Evolutionary conservation across 345 rosid genomes (phyloP).

Genomic region (Moricandia arvensis): DNA sequence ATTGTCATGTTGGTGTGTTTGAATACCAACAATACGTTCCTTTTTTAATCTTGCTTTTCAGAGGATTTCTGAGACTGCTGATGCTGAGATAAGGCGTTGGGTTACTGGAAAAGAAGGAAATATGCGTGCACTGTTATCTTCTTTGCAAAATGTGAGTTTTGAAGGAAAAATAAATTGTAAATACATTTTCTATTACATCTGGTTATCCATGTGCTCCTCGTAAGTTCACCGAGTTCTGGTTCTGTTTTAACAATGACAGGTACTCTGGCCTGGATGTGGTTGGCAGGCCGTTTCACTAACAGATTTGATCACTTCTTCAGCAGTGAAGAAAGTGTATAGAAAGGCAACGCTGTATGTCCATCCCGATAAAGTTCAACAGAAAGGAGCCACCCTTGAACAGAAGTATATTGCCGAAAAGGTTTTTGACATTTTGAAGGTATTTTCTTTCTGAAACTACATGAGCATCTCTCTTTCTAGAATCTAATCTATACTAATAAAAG

Average conservation of each 20-base stretch:
- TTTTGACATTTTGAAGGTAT: slow-evolving; percentile 93
- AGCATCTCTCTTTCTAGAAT: slow-evolving; percentile 8
- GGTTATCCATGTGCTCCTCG: slow-evolving; percentile 9
- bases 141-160: slow-evolving; percentile 70
- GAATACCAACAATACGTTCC: background rate
- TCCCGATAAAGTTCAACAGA: slow-evolving; percentile 99
- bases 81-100: slow-evolving; percentile 74
- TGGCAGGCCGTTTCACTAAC: slow-evolving; percentile 79
- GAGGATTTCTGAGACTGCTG: slow-evolving; percentile 79
- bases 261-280: slow-evolving; percentile 89
- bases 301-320: slow-evolving; percentile 77
- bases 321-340: slow-evolving; percentile 86
- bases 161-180: background rate
- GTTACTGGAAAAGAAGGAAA: slow-evolving; percentile 91
- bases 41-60: slow-evolving; percentile 39
- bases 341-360: slow-evolving; percentile 82
- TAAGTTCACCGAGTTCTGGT: background rate
- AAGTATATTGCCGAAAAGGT: slow-evolving; percentile 94
- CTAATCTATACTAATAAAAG: too few species aligned
- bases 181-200: background rate
- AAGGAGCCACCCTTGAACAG: slow-evolving; percentile 83
- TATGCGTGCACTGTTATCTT: slow-evolving; percentile 82
- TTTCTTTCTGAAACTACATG: slow-evolving; percentile 3
- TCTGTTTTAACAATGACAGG: slow-evolving; percentile 48
- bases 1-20: slow-evolving; percentile 5